A percentile compares a stretch with the other conserved stretches of the same genome.
Conservation (phyloP, 306 rosid species). For the Vigna mungo region DNA sequence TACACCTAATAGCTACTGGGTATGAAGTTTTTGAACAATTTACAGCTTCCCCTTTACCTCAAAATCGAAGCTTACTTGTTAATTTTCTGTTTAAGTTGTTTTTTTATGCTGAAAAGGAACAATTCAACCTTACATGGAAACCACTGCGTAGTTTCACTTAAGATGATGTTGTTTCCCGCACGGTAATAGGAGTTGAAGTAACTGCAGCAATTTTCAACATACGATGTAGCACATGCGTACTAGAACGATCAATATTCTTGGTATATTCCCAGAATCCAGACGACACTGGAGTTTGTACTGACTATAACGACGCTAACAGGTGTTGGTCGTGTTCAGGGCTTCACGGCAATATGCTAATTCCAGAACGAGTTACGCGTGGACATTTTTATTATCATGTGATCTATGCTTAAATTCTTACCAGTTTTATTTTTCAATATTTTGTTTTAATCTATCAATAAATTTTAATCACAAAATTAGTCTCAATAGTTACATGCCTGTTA, state of each 20-base stretch:
- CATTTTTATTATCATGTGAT: too few species aligned
- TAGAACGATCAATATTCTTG: neutral
- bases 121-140: constrained; percentile 34
- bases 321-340: neutral
- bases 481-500: too few species aligned
- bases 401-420: too few species aligned
- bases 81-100: neutral
- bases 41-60: neutral
- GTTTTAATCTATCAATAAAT: too few species aligned
- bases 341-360: neutral
- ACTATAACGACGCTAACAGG: neutral
- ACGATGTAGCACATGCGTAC: neutral
- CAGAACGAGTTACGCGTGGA: neutral
- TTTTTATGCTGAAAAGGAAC: constrained; percentile 16
- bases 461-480: too few species aligned
- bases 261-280: neutral
- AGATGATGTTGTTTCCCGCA: constrained; percentile 25
- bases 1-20: neutral
- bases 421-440: too few species aligned
- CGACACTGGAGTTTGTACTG: neutral
- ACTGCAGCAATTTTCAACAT: neutral
- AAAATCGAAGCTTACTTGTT: constrained; percentile 11
- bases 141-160: constrained; percentile 39
- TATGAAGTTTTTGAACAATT: constrained; percentile 10
- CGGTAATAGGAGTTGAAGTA: constrained; percentile 24